Evolutionary conservation across 2,329 filamentous ascomycete species (phyloP).

Genomic region (Albophoma yamanashiensis): DNA sequence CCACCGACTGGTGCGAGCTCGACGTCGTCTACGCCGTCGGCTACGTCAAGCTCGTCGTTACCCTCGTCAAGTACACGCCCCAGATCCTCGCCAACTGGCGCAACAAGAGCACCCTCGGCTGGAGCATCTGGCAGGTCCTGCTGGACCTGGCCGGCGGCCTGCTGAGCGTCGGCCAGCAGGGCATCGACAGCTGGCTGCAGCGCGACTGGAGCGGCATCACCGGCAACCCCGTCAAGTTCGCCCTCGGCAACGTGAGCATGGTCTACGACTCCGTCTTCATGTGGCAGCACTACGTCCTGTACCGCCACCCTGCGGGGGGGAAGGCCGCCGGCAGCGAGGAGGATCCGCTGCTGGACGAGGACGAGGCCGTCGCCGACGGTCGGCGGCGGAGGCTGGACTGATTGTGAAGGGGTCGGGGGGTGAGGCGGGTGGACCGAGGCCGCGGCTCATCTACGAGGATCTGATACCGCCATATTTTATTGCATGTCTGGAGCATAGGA

Average conservation of each 20-base stretch:
- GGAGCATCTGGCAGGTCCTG: conserved; percentile 77
- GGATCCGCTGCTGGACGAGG: conserved; percentile 17
- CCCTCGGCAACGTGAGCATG: conserved; percentile 75
- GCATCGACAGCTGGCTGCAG: conserved; percentile 76
- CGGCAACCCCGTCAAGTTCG: conserved; percentile 86
- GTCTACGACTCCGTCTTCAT: conserved; percentile 83
- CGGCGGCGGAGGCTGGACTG: not conserved
- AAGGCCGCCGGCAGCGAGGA: conserved; percentile 4
- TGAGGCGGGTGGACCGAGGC: not conserved
- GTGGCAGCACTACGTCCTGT: conserved; percentile 77
- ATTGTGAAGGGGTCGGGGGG: not conserved
- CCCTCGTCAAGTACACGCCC: conserved; percentile 86
- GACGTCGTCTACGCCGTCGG: conserved; percentile 60
- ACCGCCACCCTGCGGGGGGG: conserved; percentile 23
- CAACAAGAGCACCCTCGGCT: conserved; percentile 76
- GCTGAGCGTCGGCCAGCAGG: conserved; percentile 69
- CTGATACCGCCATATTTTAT: not conserved
- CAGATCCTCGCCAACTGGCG: conserved; percentile 76
- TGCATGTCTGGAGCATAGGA: not conserved
- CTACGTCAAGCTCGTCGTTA: conserved; percentile 83
- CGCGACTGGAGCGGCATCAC: conserved; percentile 83
- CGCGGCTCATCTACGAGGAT: no score
- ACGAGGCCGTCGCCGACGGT: not conserved
- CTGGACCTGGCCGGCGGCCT: conserved; percentile 75
- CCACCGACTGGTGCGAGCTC: conserved; percentile 47